phyloP scores from a whole-genome alignment of 352 stramenopile genomes.

The Globisporangium solare region DNA sequence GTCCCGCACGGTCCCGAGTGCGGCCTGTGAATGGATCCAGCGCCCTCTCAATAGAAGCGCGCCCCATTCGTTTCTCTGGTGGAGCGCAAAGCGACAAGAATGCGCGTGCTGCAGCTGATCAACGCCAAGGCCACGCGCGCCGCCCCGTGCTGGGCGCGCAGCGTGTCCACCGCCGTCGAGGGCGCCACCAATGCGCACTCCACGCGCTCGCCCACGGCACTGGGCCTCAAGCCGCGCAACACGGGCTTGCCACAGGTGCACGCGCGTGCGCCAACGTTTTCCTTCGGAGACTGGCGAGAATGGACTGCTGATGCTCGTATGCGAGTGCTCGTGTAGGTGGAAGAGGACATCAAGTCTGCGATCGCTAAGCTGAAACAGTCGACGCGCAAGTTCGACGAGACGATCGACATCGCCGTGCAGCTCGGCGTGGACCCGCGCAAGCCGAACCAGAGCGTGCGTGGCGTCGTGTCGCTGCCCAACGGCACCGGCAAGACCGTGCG shows the following conservation, averaged over 20 bases:
- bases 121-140: slow-evolving; percentile 22
- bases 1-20: neutral
- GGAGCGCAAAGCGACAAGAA: slow-evolving; percentile 11
- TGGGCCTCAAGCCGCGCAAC: slow-evolving; percentile 59
- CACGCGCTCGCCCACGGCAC: slow-evolving; percentile 54
- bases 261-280: slow-evolving; percentile 18
- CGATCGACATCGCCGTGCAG: slow-evolving; percentile 80
- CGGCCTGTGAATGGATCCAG: slow-evolving; percentile 3
- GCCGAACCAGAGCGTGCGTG: slow-evolving; percentile 86
- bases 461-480: slow-evolving; percentile 82
- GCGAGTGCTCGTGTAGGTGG: slow-evolving; percentile 24
- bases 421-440: slow-evolving; percentile 84
- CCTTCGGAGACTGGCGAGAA: neutral
- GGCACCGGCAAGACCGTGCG: slow-evolving; percentile 84
- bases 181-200: slow-evolving; percentile 8
- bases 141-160: slow-evolving; percentile 37
- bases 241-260: slow-evolving; percentile 47
- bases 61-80: slow-evolving; percentile 1
- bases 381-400: slow-evolving; percentile 85
- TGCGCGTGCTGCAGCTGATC: slow-evolving; percentile 41
- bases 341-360: slow-evolving; percentile 56
- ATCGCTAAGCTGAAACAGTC: slow-evolving; percentile 53
- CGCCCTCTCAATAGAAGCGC: neutral
- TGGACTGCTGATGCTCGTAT: neutral
- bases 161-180: slow-evolving; percentile 32